Conservation (phyloP, 2,329 filamentous ascomycete species). For the Thermothelomyces thermophilus region DNA sequence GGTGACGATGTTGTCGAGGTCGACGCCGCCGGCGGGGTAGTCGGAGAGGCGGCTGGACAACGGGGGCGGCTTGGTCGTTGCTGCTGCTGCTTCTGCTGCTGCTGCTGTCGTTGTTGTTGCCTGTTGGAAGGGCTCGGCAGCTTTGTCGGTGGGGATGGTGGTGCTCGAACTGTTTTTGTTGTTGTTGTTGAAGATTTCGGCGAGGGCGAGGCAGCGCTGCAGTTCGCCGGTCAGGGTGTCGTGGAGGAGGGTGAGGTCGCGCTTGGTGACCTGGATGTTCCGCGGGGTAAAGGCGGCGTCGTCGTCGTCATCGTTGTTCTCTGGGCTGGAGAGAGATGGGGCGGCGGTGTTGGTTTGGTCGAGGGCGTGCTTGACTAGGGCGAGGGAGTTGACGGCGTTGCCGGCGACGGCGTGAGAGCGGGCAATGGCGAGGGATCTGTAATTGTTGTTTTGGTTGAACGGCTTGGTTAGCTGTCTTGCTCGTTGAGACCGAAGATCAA, state of each 20-base stretch:
- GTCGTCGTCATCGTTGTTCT: slow-evolving; percentile 29
- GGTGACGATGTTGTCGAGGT: slow-evolving; percentile 73
- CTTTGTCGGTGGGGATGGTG: slow-evolving; percentile 14
- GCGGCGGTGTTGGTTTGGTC: slow-evolving; percentile 51
- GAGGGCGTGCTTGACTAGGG: slow-evolving; percentile 68
- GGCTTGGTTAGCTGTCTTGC: slow-evolving; percentile 11
- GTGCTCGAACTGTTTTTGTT: slow-evolving; percentile 45
- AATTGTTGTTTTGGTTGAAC: too few relatives aligned
- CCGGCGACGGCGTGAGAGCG: slow-evolving; percentile 73
- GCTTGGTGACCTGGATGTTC: slow-evolving; percentile 59
- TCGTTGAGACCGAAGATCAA: too few relatives aligned
- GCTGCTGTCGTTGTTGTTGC: slow-evolving; percentile 27
- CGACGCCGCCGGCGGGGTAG: slow-evolving; percentile 64
- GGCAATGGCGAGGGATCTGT: slow-evolving; percentile 69
- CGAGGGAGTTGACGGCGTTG: slow-evolving; percentile 72
- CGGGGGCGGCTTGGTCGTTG: slow-evolving; percentile 38
- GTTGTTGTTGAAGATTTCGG: slow-evolving; percentile 58
- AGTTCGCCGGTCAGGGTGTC: slow-evolving; percentile 63
- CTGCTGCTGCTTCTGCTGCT: slow-evolving; percentile 16
- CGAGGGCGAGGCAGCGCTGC: slow-evolving; percentile 75
- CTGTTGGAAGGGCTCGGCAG: background rate
- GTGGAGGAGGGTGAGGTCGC: slow-evolving; percentile 53
- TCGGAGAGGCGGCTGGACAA: slow-evolving; percentile 69
- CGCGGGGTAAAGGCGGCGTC: slow-evolving; percentile 43
- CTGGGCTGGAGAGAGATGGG: slow-evolving; percentile 36